Percentiles rank a stretch among this genome's conserved stretches.
Evolutionary conservation across 257 asterid genomes (phyloP).

Genomic region (Jasminum sambac): DNA sequence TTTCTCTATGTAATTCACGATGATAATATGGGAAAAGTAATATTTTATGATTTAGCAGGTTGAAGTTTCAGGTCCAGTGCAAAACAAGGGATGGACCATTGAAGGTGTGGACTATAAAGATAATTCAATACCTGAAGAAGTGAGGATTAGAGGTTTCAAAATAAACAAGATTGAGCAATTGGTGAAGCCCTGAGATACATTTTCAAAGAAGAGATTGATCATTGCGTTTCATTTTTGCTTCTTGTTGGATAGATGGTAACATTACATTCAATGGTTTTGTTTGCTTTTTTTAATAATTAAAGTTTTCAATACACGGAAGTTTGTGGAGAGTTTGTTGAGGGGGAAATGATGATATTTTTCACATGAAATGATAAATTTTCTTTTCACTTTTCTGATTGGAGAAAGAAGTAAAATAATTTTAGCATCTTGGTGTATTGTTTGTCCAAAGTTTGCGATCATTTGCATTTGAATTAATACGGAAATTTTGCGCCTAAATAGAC

Average conservation of each 20-base stretch:
- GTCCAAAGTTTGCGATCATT: neutral
- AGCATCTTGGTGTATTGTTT: neutral
- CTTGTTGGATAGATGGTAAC: neutral
- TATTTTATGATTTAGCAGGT: conserved; percentile 48
- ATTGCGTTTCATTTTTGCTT: neutral
- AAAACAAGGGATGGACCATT: conserved; percentile 78
- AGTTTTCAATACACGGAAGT: neutral
- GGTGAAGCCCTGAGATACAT: conserved; percentile 46
- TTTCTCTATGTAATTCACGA: conserved; percentile 9
- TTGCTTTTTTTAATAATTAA: neutral
- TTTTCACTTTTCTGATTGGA: neutral
- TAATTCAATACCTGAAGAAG: conserved; percentile 72
- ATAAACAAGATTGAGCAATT: conserved; percentile 73
- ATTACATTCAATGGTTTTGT: neutral
- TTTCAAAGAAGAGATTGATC: neutral
- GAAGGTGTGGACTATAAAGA: conserved; percentile 75
- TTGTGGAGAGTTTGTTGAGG: neutral
- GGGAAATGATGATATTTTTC: neutral
- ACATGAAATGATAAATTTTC: neutral
- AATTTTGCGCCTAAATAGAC: too few species aligned
- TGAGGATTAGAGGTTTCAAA: conserved; percentile 87
- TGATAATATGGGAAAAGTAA: conserved; percentile 4
- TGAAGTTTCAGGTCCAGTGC: conserved; percentile 58
- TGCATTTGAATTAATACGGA: neutral
- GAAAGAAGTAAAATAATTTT: neutral